Evolutionary conservation across 1,284 basidiomycete genomes (phyloP), one percentile per base, ranked within the genome.

Genomic region (Phylloboletellus chloephorus): DNA sequence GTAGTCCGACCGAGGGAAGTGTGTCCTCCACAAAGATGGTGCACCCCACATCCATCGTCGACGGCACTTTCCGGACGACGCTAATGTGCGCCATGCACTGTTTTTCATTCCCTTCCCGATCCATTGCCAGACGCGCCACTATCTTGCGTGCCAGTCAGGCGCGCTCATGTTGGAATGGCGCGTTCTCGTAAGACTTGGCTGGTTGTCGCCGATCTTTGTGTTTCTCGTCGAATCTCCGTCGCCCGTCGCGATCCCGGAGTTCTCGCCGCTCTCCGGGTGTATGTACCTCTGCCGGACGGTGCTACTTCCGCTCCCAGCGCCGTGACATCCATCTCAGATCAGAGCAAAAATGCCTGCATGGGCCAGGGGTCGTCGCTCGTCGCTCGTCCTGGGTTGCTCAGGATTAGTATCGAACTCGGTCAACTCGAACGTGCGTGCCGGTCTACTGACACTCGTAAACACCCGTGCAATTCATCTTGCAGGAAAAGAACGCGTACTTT

Each of bases 281-380:
- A 32, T 38, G 37, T 16, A 13, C 39, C 40, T 41, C 19, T 49
- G 19, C 25, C 24, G 8, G 16, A 21, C 29, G 31, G 31, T 48
- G 43, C 41, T 31, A 44, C 43, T 57, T 57, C 37, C 35, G 17
- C 43, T 52, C 41, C 37, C 22, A 28, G 21, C 20, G 12, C 31
- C 37, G 20, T 29, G 10, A 40, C 31, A 38, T 29, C 33, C 42
- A 59, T 56, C 51, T 51, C 13, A 52, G 56, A 55, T 57, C 41
- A 44, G 37, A 37, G 33, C 34, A 23, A 22, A 36, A 31, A 37
- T 37, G 30, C n/a, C 26, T 32, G 34, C 19, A 22, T 29, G 22
- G 19, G 12, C 48, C 30, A 36, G 34, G 31, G 23, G 39, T 17
- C 11, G 26, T 19, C 19, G 9, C 5, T 22, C 30, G 9, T 13